phyloP scores from a whole-genome alignment of 2,329 filamentous ascomycete species.

The Calonectria pseudoturangicola region DNA sequence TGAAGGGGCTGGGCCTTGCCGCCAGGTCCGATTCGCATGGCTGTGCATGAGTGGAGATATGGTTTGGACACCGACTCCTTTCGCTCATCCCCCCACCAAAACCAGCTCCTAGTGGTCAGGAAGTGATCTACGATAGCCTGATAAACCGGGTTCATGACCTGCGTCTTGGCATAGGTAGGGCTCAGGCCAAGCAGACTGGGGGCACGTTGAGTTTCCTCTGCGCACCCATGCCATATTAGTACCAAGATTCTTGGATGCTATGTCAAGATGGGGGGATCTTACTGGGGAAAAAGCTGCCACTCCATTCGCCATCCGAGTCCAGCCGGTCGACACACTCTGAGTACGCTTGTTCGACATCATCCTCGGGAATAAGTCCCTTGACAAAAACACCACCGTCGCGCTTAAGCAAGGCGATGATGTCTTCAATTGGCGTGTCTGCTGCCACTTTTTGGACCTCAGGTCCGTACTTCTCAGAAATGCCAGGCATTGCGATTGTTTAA shows the following conservation, averaged over 20 bases:
- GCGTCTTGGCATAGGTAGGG: constrained; percentile 40
- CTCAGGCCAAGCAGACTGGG: constrained; percentile 41
- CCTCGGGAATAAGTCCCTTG: constrained; percentile 10
- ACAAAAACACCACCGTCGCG: constrained; percentile 30
- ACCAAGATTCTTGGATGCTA: not conserved
- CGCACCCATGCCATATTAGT: not conserved
- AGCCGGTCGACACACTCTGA: constrained; percentile 5
- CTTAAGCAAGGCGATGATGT: constrained; percentile 25
- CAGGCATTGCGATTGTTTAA: not conserved
- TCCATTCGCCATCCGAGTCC: constrained; percentile 20
- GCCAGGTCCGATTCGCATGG: constrained; percentile 44
- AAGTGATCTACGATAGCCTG: constrained; percentile 44
- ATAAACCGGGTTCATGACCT: constrained; percentile 44
- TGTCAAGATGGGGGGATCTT: not conserved
- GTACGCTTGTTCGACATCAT: constrained; percentile 18
- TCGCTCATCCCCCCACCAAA: constrained; percentile 44
- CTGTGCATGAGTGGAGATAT: constrained; percentile 41
- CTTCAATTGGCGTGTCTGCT: constrained; percentile 15
- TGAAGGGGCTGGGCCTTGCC: constrained; percentile 37
- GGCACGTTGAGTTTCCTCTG: constrained; percentile 43
- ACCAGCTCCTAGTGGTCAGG: constrained; percentile 43
- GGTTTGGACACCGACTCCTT: constrained; percentile 44
- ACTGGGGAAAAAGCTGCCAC: constrained; percentile 34
- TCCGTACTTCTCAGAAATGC: constrained; percentile 25
- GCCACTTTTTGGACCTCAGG: constrained; percentile 29